phyloP scores from a whole-genome alignment of 805 yeast genomes.

The Peterozyma xylosa region DNA sequence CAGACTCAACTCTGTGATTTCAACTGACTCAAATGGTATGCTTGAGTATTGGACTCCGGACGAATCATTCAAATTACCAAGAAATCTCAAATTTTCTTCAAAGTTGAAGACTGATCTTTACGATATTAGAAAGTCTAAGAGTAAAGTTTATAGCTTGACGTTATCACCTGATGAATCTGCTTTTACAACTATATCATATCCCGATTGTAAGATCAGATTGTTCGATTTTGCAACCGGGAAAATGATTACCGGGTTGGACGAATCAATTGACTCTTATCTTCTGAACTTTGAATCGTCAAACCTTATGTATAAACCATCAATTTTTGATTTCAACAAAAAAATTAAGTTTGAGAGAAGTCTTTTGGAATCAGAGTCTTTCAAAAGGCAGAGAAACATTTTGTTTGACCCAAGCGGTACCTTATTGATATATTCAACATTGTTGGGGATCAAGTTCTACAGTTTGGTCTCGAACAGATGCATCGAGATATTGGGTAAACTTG shows the following conservation, averaged over 20 bases:
- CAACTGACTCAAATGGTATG: slow-evolving; percentile 23
- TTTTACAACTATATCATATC: slow-evolving; percentile 22
- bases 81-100: slow-evolving; percentile 18
- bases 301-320: slow-evolving; percentile 11
- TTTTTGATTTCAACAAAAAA: slow-evolving; percentile 19
- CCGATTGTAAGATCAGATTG: slow-evolving; percentile 24
- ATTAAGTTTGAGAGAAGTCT: slow-evolving; percentile 17
- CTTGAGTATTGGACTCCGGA: slow-evolving; percentile 26
- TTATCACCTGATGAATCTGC: slow-evolving; percentile 19
- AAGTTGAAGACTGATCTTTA: slow-evolving; percentile 32
- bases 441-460: slow-evolving; percentile 23
- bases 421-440: slow-evolving; percentile 17
- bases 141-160: slow-evolving; percentile 14
- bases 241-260: slow-evolving; percentile 20
- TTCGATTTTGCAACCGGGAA: slow-evolving; percentile 28
- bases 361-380: slow-evolving; percentile 7
- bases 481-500: slow-evolving; percentile 17
- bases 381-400: slow-evolving; percentile 9
- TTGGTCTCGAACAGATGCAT: slow-evolving; percentile 16
- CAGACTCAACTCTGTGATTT: slow-evolving; percentile 17
- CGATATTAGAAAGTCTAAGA: slow-evolving; percentile 25
- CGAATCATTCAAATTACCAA: slow-evolving; percentile 7
- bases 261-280: slow-evolving; percentile 13
- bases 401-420: slow-evolving; percentile 23
- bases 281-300: slow-evolving; percentile 20